Evolutionary conservation across 129 eudicot genomes (phyloP), one percentile per base, ranked within the genome.

Genomic region (Ambrosia trifida): DNA sequence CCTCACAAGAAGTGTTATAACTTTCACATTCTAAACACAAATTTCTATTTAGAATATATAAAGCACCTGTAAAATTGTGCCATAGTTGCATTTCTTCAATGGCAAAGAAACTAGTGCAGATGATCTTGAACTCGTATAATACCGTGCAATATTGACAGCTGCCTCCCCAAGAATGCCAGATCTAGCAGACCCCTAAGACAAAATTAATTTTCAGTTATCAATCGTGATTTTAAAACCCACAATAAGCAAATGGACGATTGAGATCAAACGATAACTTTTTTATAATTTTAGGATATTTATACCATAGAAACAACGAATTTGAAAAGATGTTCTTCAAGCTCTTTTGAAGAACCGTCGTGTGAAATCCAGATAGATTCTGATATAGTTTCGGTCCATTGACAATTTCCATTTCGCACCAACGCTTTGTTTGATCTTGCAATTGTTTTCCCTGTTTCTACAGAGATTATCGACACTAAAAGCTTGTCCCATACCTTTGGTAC

Each of bases 401-500:
- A 94, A 50, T 58, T 86, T 11, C 96, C 99, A 79, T 90, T 94
- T 62, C 78, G 72, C 54, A 84, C 96, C 7, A 83, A 35, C 20
- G 90, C 86, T 82, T 94, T 87, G 33, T 84, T 87, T 69, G 87
- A 81, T 78, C 88, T 90, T 17, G 84, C 87, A 40, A 85, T 63
- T n/a, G 91, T 82, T 74, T 90, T 94, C 19, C 99, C 99, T 2
- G 97, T 87, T 76, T 90, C 97, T 47, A 86, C 87, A 3, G 90
- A 85, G 67, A 85, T 66, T 51, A 94, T 63, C n/a, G 93, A 83
- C 70, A 94, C 86, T 58, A 72, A 79, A 11, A 94, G 99, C 85
- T 88, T 94, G 86, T 94, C 99, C 99, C 99, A 94, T 81, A 90
- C 96, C 64, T 85, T 90, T 56, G 99, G 99, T 74, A 90, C 99